These are phyloP conservation scores for Mycena amicta DNA, from an alignment of 768 basidiomycete species.

Conservation along the genomic window DNA sequence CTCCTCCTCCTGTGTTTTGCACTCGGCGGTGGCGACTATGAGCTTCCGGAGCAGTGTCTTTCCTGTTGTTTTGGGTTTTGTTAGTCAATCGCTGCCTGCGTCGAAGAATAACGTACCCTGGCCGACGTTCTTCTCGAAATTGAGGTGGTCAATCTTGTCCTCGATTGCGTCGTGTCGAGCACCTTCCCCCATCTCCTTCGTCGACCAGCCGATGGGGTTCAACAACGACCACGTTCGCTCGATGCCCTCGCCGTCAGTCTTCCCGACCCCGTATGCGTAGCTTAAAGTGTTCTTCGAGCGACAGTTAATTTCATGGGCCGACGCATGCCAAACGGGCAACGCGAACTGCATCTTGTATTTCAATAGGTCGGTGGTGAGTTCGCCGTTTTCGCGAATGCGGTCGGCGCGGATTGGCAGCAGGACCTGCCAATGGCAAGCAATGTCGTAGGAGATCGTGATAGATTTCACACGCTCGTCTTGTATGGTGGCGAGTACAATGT, in stretches of 20 bases:
- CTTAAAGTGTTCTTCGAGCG: conserved; percentile 13
- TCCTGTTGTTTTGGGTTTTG: too few relatives aligned
- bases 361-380: too few relatives aligned
- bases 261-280: conserved; percentile 15
- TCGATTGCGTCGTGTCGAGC: neutral
- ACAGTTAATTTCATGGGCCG: too few relatives aligned
- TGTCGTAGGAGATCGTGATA: too few relatives aligned
- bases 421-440: too few relatives aligned
- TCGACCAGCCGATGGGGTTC: conserved; percentile 27
- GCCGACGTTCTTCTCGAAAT: conserved; percentile 10
- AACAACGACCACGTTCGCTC: conserved; percentile 33
- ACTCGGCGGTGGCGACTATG: conserved; percentile 11
- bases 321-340: too few relatives aligned
- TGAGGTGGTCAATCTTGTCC: neutral
- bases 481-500: too few relatives aligned
- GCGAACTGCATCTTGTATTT: too few relatives aligned
- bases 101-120: conserved; percentile 2
- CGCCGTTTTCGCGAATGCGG: too few relatives aligned
- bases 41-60: conserved; percentile 5
- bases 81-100: neutral
- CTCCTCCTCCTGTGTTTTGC: conserved; percentile 1
- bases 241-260: conserved; percentile 12
- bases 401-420: too few relatives aligned
- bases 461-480: too few relatives aligned
- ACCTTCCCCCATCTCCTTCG: conserved; percentile 32